Evolutionary conservation across 1,139 yeast species (phyloP), one percentile per base, ranked within the genome.

Genomic region (Geotrichum aggregatum): DNA sequence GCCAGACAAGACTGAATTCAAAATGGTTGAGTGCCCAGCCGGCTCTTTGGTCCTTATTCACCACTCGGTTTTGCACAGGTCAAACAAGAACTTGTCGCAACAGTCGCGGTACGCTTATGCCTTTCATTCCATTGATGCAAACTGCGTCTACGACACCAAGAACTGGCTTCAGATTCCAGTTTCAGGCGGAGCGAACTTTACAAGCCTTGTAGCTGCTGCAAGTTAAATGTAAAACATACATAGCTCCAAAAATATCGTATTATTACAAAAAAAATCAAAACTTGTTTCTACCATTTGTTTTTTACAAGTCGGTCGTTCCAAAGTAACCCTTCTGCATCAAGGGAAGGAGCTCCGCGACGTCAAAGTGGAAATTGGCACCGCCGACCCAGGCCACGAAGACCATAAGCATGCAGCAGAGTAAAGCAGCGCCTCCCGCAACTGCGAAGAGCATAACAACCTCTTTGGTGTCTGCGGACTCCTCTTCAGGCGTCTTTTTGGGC

Each of bases 91-190:
- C 65, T 55, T 64, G 1, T 79, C 86, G 8, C 59, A 63, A 1
- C 74, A 73, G 54, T 82, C 88, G 6, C 71, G 95, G 56, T 85
- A 75, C 61, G 94, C 91, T 1, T 86, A 85, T 66, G 85, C 94
- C 0, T 86, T 86, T 68, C 95, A 86, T 64, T 76, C 83, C 44
- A 83, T 86, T 55, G 95, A 86, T 52, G 94, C 91, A 1, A 67
- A 61, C 1, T 66, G 72, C 30, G 66, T 75, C 31, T 85, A 84
- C 62, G 94, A 85, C 63, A 70, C 71, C 30, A 68, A 73, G 62
- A 85, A 85, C 64, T 85, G 95, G 94, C 71, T 85, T 36, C 95
- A 85, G 62, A 82, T 85, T 1, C 94, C 94, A 0, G 80, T 83
- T 1, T 59, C 77, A 16, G 89, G 91, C 0, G 86, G 88, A 0